Percentiles rank a stretch among this genome's conserved stretches.
Conservation (phyloP, 2,329 filamentous ascomycete genomes). For the Fusarium verrucosum region DNA sequence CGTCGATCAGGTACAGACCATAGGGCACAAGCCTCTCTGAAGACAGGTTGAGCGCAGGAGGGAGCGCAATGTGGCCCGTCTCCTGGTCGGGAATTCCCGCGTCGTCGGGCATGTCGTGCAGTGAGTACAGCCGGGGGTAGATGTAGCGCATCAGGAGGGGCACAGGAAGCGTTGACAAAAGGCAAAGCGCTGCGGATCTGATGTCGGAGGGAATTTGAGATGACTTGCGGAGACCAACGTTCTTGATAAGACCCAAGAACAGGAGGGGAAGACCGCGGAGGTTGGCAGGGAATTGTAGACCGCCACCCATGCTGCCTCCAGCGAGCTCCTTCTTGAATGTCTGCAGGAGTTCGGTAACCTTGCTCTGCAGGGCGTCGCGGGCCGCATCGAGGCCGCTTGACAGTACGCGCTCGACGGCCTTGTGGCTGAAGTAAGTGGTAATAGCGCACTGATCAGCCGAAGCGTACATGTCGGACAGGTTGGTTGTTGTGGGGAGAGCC, state of each 20-base stretch:
- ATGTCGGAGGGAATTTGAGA: constrained; percentile 94
- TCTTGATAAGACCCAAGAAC: constrained; percentile 95
- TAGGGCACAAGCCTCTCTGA: constrained; percentile 89
- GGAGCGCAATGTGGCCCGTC: constrained; percentile 89
- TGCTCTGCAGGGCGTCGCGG: constrained; percentile 87
- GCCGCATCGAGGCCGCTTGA: constrained; percentile 89
- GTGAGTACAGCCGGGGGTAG: constrained; percentile 82
- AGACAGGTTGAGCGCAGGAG: constrained; percentile 84
- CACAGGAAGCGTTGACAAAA: constrained; percentile 91
- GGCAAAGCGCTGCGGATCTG: constrained; percentile 88
- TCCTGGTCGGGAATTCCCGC: constrained; percentile 85
- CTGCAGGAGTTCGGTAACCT: constrained; percentile 89
- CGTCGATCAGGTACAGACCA: constrained; percentile 94
- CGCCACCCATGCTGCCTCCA: constrained; percentile 93
- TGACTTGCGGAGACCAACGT: constrained; percentile 91
- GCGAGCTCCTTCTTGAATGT: constrained; percentile 98
- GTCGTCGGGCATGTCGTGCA: constrained; percentile 96
- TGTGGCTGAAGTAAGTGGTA: constrained; percentile 94
- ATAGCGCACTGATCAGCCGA: constrained; percentile 95
- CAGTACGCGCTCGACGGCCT: constrained; percentile 90
- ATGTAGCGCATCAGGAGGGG: constrained; percentile 94
- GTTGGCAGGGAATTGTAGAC: constrained; percentile 93
- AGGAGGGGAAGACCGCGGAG: constrained; percentile 86
- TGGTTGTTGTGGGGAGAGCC: constrained; percentile 90
- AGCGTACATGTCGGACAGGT: constrained; percentile 89